Conservation (phyloP, 768 basidiomycete species). For the Dioszegia aurantiaca region DNA sequence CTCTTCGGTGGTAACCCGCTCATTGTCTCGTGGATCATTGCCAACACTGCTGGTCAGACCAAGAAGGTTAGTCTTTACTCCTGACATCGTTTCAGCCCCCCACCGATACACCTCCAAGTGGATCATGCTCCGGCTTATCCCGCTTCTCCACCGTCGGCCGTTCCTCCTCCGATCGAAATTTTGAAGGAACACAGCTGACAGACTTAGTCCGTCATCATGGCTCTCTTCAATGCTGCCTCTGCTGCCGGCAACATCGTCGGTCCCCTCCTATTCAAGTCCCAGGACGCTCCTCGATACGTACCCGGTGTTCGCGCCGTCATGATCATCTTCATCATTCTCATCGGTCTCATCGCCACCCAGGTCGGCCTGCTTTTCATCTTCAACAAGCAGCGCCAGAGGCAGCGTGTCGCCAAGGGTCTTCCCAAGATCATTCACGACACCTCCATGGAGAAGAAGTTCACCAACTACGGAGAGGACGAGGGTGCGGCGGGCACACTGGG, state of each 20-base stretch:
- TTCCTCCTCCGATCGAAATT: too few relatives aligned
- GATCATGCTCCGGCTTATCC: too few relatives aligned
- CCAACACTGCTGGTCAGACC: constrained; percentile 48
- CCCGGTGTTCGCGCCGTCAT: constrained; percentile 41
- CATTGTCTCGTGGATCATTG: constrained; percentile 51
- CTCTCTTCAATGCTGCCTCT: constrained; percentile 37
- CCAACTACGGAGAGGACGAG: constrained; percentile 27
- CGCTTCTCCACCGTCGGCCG: too few relatives aligned
- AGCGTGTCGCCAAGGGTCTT: constrained; percentile 45
- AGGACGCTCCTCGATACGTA: constrained; percentile 38
- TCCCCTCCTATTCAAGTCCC: constrained; percentile 48
- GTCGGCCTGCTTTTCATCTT: constrained; percentile 31
- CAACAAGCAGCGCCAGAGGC: constrained; percentile 42
- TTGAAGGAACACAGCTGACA: constrained; percentile 17
- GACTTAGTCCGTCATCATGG: constrained; percentile 27
- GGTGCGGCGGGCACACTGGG: not conserved
- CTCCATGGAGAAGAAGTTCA: constrained; percentile 34
- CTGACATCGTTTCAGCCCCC: not conserved
- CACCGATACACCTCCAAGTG: too few relatives aligned
- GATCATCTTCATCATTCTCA: constrained; percentile 36
- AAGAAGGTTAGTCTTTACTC: constrained; percentile 20
- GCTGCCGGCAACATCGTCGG: constrained; percentile 47
- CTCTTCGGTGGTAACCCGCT: constrained; percentile 51
- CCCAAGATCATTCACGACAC: constrained; percentile 41
- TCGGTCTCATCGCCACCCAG: constrained; percentile 31